phyloP scores from a whole-genome alignment of 495 filamentous ascomycete species.

The Podospora appendiculata region DNA sequence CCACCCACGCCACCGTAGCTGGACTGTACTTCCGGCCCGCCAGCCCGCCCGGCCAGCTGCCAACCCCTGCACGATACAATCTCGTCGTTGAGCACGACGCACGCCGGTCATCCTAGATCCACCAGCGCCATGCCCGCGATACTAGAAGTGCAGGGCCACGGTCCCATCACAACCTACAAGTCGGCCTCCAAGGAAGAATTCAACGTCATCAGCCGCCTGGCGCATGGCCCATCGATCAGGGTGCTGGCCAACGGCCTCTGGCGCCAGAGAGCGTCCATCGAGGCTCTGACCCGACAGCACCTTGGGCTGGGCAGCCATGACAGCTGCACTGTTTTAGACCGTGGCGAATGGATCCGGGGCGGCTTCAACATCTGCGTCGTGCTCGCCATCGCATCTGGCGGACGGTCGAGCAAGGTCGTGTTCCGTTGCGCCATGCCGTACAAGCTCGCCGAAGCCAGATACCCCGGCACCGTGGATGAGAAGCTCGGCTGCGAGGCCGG shows the following conservation, averaged over 20 bases:
- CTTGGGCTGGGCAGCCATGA: slow-evolving; percentile 2
- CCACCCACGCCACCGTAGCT: too few species aligned
- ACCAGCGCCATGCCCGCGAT: slow-evolving; percentile 3
- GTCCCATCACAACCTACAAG: slow-evolving; percentile 6
- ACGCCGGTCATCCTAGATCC: too few species aligned
- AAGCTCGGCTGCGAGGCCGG: slow-evolving; percentile 30
- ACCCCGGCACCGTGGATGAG: slow-evolving; percentile 30
- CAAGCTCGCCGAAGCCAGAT: slow-evolving; percentile 24
- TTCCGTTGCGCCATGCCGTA: slow-evolving; percentile 28
- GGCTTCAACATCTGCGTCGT: slow-evolving; percentile 35
- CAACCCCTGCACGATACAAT: too few species aligned
- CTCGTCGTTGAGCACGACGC: too few species aligned
- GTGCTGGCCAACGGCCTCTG: slow-evolving; percentile 11
- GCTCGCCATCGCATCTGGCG: slow-evolving; percentile 2
- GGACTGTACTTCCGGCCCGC: too few species aligned
- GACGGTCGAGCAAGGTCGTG: slow-evolving; percentile 9
- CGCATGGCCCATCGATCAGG: slow-evolving; percentile 19
- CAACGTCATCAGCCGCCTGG: slow-evolving; percentile 10
- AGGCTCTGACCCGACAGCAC: slow-evolving; percentile 12
- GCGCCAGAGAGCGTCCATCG: slow-evolving; percentile 5
- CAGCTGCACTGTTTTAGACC: not conserved
- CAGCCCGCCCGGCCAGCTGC: too few species aligned
- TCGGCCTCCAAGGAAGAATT: slow-evolving; percentile 8
- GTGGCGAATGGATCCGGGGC: slow-evolving; percentile 22
- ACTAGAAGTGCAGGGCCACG: slow-evolving; percentile 4